Evolutionary conservation across 2,329 filamentous ascomycete genomes (phyloP), one percentile per base, ranked within the genome.

Genomic region (Claviceps cyperi): DNA sequence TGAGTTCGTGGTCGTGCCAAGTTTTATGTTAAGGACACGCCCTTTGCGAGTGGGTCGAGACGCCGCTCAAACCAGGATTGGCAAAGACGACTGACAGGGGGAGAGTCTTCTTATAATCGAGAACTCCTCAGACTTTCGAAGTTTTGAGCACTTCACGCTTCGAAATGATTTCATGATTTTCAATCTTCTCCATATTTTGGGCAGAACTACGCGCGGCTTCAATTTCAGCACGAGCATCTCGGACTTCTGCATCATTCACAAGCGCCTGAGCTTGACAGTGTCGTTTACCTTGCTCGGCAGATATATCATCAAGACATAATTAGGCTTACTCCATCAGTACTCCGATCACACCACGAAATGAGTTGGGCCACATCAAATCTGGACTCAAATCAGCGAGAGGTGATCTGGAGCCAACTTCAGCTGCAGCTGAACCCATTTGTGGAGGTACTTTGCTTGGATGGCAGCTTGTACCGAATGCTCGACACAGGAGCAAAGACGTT

Each of bases 401-500:
- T 35, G 9, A 44, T 59, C 37, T 61, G 58, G 53, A 49, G 51
- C 19, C 46, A 50, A 21, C 50, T 60, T 22, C 32, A 52, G 28
- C 8, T 43, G 5, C 49, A 55, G 19, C 45, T 56, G 28, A 49
- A 53, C 28, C 54, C 56, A 3, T 57, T 57, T 39, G 49, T 49
- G 15, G 53, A 54, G 22, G 52, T 60, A 35, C 19, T 60, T 3
- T 48, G 43, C 14, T 43, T 61, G n/a, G 49, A 54, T 21, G 52
- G 53, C 37, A 19, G 43, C 7, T 49, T 58, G 17, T 60, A 56
- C 45, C 52, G 53, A n/a, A 40, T 52, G 32, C 47, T 59, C 22
- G 58, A 59, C 38, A 21, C 41, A 6, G 54, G 49, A 21, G 55
- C 55, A 13, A 60, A 57, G 35, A 46, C 47, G 21, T 60, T 52